These are phyloP conservation scores for Fusarium nanum DNA, from an alignment of 2,329 filamentous ascomycete genomes.

Conservation along the genomic window DNA sequence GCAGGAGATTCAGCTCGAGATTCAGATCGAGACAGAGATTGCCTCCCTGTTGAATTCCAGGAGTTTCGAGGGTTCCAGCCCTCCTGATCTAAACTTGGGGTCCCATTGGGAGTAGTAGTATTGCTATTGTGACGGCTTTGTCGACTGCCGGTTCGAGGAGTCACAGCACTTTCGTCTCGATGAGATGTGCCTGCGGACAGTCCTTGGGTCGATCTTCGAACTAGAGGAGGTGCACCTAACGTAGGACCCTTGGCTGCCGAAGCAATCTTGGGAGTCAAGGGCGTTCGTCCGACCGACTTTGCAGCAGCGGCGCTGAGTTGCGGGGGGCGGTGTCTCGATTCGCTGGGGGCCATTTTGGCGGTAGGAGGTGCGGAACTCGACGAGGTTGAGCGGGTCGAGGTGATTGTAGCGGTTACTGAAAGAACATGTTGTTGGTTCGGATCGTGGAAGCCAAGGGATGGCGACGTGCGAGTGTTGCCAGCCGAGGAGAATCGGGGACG, in stretches of 20 bases:
- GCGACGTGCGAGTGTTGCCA: conserved; percentile 34
- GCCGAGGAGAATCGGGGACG: conserved; percentile 40
- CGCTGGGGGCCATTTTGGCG: conserved; percentile 59
- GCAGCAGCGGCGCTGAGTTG: conserved; percentile 72
- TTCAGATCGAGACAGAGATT: conserved; percentile 41
- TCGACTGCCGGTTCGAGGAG: conserved; percentile 80
- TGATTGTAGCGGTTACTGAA: conserved; percentile 48
- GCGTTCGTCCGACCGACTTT: conserved; percentile 62
- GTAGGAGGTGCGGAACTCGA: conserved; percentile 41
- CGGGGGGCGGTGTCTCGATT: conserved; percentile 73
- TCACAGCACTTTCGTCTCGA: conserved; percentile 60
- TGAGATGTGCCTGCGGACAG: conserved; percentile 9
- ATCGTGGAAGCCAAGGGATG: conserved; percentile 41
- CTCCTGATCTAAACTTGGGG: conserved; percentile 63
- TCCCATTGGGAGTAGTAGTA: conserved; percentile 72
- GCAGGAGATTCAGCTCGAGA: conserved; percentile 45
- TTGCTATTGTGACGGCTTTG: conserved; percentile 77
- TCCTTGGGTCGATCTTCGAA: conserved; percentile 50
- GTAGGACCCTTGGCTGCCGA: conserved; percentile 53
- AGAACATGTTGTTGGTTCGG: conserved; percentile 47
- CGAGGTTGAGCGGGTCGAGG: conserved; percentile 44
- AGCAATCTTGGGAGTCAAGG: conserved; percentile 68
- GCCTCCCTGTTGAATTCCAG: conserved; percentile 45
- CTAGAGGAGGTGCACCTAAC: conserved; percentile 56
- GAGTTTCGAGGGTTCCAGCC: conserved; percentile 57